Evolutionary conservation across 176 grass and related monocot genomes (phyloP), one percentile per base, ranked within the genome.

Genomic region (Phragmites australis): DNA sequence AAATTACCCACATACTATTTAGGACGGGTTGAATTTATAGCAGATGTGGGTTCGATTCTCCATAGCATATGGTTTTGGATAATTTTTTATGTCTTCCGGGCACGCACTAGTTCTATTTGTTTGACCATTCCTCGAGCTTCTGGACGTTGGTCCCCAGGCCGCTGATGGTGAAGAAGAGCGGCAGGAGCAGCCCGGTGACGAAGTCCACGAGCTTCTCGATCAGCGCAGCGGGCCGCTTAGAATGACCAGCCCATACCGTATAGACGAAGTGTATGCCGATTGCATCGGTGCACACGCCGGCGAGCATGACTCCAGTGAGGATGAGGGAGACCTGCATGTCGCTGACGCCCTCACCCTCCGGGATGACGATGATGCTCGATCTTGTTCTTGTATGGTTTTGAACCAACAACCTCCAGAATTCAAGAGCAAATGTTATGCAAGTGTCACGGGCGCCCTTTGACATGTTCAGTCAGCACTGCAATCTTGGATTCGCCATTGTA

Each of bases 171-270:
- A 89, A 89, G 81, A 91, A 94, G 75, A 91, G 89, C 17, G 89
- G 89, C 67, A 91, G 72, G 70, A 94, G 61, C 18, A 94, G 51
- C 0, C 86, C 80, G 6, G 73, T 90, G 59, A 97, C 85, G 49
- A 97, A 84, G 50, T 97, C 93, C 68, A 93, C 85, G 19, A 93
- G 59, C 88, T 87, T 92, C 44, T 93, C 90, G 30, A 90, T 68
- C 4, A 97, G 58, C 15, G 68, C 47, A 97, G 68, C 18, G 88
- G 81, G 0, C 88, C 93, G 16, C 82, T 81, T 6, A 91, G 91
- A 49, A 97, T 88, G 70, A 90, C 82, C 9, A 97, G 78, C 7
- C n/a, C n/a, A n/a, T n/a, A n/a, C 94, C 94, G 71, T 91, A 97
- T 27, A 93, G 7, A 91, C 80, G 0, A 91, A 85, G 84, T 97